These are phyloP conservation scores for Fusarium buharicum DNA, from an alignment of 2,329 filamentous ascomycete genomes.

Conservation along the genomic window DNA sequence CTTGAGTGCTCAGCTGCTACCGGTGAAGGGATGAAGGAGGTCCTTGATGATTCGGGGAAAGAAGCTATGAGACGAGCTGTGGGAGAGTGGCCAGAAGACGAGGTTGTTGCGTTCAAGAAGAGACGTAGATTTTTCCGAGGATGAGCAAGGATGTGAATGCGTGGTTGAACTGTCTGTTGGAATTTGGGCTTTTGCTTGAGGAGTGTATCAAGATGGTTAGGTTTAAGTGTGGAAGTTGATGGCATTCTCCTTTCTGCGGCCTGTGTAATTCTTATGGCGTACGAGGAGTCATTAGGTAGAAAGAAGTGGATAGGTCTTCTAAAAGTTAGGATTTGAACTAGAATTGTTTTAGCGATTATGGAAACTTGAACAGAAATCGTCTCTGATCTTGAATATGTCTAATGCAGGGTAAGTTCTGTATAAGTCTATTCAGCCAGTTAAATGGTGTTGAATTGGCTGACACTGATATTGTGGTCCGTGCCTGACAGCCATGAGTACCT, in stretches of 20 bases:
- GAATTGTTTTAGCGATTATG: too few relatives aligned
- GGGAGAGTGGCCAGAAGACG: slow-evolving; percentile 7
- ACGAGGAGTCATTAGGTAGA: too few relatives aligned
- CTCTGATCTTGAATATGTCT: neutral
- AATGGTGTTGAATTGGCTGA: slow-evolving; percentile 17
- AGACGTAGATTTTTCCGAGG: slow-evolving; percentile 33
- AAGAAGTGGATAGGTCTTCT: too few relatives aligned
- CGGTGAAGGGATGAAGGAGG: slow-evolving; percentile 48
- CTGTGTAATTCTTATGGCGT: too few relatives aligned
- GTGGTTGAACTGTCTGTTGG: neutral
- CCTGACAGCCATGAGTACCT: neutral
- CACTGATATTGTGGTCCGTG: slow-evolving; percentile 10
- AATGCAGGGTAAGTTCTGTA: slow-evolving; percentile 4
- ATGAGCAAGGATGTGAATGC: neutral
- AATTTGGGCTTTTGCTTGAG: neutral
- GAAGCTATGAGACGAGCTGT: slow-evolving; percentile 41
- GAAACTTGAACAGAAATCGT: too few relatives aligned
- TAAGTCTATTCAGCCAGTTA: slow-evolving; percentile 6
- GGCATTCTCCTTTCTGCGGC: too few relatives aligned
- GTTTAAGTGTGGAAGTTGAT: too few relatives aligned
- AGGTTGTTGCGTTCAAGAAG: slow-evolving; percentile 24
- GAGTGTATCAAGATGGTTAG: too few relatives aligned
- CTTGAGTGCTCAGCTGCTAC: slow-evolving; percentile 52
- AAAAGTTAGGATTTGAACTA: too few relatives aligned
- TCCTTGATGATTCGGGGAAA: slow-evolving; percentile 45